These are phyloP conservation scores for Graphium sp. DNA, from an alignment of 2,329 filamentous ascomycete species.

Conservation along the genomic window DNA sequence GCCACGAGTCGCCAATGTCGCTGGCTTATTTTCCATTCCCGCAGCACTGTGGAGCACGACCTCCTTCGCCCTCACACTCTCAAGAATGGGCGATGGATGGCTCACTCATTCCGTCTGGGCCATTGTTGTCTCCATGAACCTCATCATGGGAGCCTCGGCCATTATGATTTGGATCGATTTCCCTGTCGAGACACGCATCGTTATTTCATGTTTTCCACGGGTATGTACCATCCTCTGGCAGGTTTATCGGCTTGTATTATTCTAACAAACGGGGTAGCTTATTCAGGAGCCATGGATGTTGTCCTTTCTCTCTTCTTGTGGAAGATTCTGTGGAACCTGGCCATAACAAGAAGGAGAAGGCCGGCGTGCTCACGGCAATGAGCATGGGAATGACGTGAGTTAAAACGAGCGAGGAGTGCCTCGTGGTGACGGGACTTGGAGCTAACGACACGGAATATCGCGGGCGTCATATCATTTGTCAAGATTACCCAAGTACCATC, in stretches of 20 bases:
- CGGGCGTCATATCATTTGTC: constrained; percentile 7
- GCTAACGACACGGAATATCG: neutral
- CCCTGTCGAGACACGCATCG: constrained; percentile 4
- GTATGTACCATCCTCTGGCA: constrained; percentile 1
- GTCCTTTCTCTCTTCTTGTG: constrained; percentile 19
- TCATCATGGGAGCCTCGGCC: constrained; percentile 8
- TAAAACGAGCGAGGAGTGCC: constrained; percentile 2
- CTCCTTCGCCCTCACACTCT: constrained; percentile 18
- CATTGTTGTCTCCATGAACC: constrained; percentile 15
- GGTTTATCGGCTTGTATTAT: too few species aligned
- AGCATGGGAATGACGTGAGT: constrained; percentile 22
- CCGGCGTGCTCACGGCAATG: constrained; percentile 21
- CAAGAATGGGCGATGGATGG: constrained; percentile 13
- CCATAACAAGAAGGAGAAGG: constrained; percentile 20
- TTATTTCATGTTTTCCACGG: constrained; percentile 7
- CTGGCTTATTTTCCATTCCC: constrained; percentile 14
- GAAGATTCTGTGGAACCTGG: constrained; percentile 20
- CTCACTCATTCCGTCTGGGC: constrained; percentile 11
- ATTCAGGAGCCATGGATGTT: constrained; percentile 19
- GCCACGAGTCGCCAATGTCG: constrained; percentile 12
- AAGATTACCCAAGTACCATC: constrained; percentile 6
- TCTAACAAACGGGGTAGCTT: constrained; percentile 6
- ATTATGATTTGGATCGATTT: constrained; percentile 9
- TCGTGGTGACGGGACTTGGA: neutral
- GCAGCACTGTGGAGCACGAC: constrained; percentile 19